These are phyloP conservation scores for Metschnikowia henanensis DNA, from an alignment of 805 yeast genomes.

Conservation along the genomic window DNA sequence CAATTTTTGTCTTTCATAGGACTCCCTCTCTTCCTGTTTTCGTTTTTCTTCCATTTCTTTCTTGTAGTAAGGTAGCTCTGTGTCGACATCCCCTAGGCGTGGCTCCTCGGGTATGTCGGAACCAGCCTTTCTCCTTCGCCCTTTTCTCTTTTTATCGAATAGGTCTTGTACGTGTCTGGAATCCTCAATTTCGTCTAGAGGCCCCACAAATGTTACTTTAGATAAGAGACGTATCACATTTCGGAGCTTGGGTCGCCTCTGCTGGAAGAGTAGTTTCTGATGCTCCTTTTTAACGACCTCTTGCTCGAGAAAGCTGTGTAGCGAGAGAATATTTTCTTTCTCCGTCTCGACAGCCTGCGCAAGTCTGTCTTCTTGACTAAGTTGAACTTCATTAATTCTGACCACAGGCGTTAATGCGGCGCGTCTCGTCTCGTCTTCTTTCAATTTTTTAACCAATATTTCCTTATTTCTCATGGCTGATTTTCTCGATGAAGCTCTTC, in stretches of 20 bases:
- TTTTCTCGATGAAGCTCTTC: slow-evolving; percentile 76
- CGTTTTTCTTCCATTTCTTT: slow-evolving; percentile 15
- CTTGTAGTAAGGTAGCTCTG: slow-evolving; percentile 27
- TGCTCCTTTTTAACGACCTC: slow-evolving; percentile 78
- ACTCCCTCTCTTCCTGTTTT: slow-evolving; percentile 21
- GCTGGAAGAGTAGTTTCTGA: slow-evolving; percentile 70
- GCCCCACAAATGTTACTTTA: slow-evolving; percentile 52
- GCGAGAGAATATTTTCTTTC: slow-evolving; percentile 65
- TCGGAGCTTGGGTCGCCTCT: slow-evolving; percentile 59
- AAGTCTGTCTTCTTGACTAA: slow-evolving; percentile 70
- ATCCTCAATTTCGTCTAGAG: slow-evolving; percentile 60
- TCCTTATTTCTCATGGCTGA: slow-evolving; percentile 77
- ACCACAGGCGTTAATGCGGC: slow-evolving; percentile 45
- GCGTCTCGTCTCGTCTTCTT: slow-evolving; percentile 63
- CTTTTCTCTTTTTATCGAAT: slow-evolving; percentile 38
- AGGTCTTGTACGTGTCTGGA: slow-evolving; percentile 41
- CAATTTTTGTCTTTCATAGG: slow-evolving; percentile 16
- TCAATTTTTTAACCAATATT: slow-evolving; percentile 70
- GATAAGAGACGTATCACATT: slow-evolving; percentile 58
- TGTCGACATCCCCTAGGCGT: slow-evolving; percentile 34
- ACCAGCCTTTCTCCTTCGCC: slow-evolving; percentile 42
- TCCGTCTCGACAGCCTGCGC: slow-evolving; percentile 91
- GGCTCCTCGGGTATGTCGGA: slow-evolving; percentile 26
- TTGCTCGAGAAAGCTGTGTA: slow-evolving; percentile 78
- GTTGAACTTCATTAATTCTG: slow-evolving; percentile 43